phyloP scores from a whole-genome alignment of 2,329 filamentous ascomycete genomes.

The Didymella lethalis region DNA sequence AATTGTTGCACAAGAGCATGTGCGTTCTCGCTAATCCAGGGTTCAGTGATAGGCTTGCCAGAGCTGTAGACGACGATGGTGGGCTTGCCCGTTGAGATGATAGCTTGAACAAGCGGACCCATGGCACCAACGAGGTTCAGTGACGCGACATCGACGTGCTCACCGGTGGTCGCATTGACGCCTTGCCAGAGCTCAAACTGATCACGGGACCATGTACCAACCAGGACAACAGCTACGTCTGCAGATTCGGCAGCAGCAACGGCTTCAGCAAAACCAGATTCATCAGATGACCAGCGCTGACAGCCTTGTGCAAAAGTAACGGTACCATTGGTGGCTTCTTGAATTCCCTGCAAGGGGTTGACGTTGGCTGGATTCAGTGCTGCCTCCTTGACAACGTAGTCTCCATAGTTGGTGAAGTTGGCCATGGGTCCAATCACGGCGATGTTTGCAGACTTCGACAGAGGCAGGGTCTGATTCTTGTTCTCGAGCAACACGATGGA shows the following conservation, averaged over 20 bases:
- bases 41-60: conserved; percentile 76
- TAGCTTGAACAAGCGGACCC: conserved; percentile 69
- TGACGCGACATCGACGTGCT: conserved; percentile 72
- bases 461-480: conserved; percentile 67
- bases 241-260: conserved; percentile 70
- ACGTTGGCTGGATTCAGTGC: conserved; percentile 67
- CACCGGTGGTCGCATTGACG: conserved; percentile 76
- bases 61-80: conserved; percentile 73
- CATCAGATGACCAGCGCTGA: conserved; percentile 74
- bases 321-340: conserved; percentile 62
- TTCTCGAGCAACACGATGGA: conserved; percentile 79
- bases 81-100: conserved; percentile 72
- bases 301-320: conserved; percentile 75
- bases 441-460: conserved; percentile 71
- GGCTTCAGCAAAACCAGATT: conserved; percentile 72
- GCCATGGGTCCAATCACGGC: conserved; percentile 81
- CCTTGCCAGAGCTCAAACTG: conserved; percentile 74
- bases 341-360: conserved; percentile 74
- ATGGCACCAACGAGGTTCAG: conserved; percentile 75
- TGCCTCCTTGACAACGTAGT: conserved; percentile 73
- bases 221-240: conserved; percentile 75
- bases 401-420: conserved; percentile 66
- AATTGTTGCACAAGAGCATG: conserved; percentile 76
- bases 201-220: conserved; percentile 79
- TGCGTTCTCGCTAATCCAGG: conserved; percentile 73